Conservation (phyloP, 352 stramenopile species). For the Phytophthora ohioensis region DNA sequence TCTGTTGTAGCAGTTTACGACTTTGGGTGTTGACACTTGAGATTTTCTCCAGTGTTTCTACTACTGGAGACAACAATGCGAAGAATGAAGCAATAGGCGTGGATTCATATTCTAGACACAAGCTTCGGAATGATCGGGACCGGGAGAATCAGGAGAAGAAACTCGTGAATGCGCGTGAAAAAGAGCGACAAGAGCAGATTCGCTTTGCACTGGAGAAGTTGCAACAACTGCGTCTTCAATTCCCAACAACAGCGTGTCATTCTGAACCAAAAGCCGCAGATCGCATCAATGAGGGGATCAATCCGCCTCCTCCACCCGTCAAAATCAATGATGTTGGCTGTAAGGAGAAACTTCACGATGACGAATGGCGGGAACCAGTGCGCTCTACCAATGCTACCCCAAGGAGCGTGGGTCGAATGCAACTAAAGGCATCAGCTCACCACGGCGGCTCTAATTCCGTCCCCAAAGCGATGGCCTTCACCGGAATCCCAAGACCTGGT, state of each 20-base stretch:
- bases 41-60: not conserved
- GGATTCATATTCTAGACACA: constrained; percentile 12
- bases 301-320: not conserved
- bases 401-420: not conserved
- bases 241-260: constrained; percentile 2
- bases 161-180: constrained; percentile 36
- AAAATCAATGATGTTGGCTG: not conserved
- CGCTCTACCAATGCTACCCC: constrained; percentile 1
- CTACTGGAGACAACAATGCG: not conserved
- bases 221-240: constrained; percentile 47
- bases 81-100: not conserved
- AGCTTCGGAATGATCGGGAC: not conserved
- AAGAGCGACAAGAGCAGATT: constrained; percentile 54
- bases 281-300: not conserved
- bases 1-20: constrained; percentile 38
- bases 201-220: constrained; percentile 50
- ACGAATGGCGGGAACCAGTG: constrained; percentile 56
- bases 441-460: constrained; percentile 25
- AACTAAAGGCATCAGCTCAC: not conserved
- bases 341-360: constrained; percentile 10
- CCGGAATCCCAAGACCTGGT: constrained; percentile 52
- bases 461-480: constrained; percentile 30
- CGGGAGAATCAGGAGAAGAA: constrained; percentile 22
- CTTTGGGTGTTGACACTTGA: constrained; percentile 31
- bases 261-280: not conserved